Evolutionary conservation across 805 yeast genomes (phyloP).

Genomic region (Hanseniaspora opuntiae): DNA sequence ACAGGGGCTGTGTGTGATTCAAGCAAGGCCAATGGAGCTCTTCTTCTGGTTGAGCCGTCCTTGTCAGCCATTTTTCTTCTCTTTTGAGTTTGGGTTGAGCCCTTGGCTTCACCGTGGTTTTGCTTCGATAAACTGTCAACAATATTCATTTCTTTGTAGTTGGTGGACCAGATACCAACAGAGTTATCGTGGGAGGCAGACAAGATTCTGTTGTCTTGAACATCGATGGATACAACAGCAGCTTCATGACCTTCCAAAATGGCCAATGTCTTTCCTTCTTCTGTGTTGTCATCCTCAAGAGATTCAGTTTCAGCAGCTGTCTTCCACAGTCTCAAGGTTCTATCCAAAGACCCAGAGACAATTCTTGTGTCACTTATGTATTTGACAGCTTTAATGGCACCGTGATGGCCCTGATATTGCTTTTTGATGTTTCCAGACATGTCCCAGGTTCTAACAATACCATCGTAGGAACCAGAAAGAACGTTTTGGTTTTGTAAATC

Average conservation of each 20-base stretch:
- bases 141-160: constrained; percentile 66
- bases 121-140: constrained; percentile 29
- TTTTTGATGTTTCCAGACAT: constrained; percentile 65
- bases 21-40: constrained; percentile 66
- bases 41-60: constrained; percentile 62
- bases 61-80: constrained; percentile 71
- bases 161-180: constrained; percentile 81
- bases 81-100: constrained; percentile 72
- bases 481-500: constrained; percentile 37
- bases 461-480: constrained; percentile 85
- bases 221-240: constrained; percentile 65
- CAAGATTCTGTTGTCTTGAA: constrained; percentile 49
- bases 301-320: constrained; percentile 31
- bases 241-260: constrained; percentile 82
- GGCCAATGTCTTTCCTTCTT: constrained; percentile 65
- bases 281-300: constrained; percentile 37
- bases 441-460: constrained; percentile 82
- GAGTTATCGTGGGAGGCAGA: constrained; percentile 75
- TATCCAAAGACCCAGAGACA: constrained; percentile 78
- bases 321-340: constrained; percentile 81
- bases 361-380: constrained; percentile 66
- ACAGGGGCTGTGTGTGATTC: constrained; percentile 82
- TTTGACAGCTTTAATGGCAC: constrained; percentile 67
- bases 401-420: constrained; percentile 78
- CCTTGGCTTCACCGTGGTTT: constrained; percentile 32